These are phyloP conservation scores for Babesia caballi DNA, from an alignment of 169 alveolate genomes.

Conservation along the genomic window DNA sequence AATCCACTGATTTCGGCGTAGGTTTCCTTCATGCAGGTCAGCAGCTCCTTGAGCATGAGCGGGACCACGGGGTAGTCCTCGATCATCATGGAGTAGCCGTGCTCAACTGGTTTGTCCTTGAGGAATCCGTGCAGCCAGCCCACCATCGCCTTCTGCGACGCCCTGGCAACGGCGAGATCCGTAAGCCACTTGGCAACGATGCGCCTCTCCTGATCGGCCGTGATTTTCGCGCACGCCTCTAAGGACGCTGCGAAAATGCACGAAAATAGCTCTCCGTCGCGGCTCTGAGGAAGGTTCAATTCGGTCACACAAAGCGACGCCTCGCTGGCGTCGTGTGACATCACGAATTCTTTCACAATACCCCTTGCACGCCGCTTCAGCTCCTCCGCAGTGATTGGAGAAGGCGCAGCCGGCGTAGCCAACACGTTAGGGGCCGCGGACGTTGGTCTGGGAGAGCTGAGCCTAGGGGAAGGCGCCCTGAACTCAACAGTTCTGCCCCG, in stretches of 20 bases:
- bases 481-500: neutral
- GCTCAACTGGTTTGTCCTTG: constrained; percentile 33
- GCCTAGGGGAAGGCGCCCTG: neutral
- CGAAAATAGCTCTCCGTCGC: constrained; percentile 30
- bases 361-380: constrained; percentile 40
- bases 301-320: constrained; percentile 52
- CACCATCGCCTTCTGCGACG: constrained; percentile 24
- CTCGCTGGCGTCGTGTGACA: constrained; percentile 56
- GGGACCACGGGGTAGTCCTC: constrained; percentile 67
- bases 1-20: constrained; percentile 14
- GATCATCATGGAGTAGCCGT: constrained; percentile 43
- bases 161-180: constrained; percentile 24
- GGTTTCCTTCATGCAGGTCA: constrained; percentile 37
- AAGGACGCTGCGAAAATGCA: constrained; percentile 12
- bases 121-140: constrained; percentile 42
- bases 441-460: neutral
- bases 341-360: constrained; percentile 42
- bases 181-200: constrained; percentile 48
- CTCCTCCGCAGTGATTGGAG: constrained; percentile 14
- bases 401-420: constrained; percentile 2
- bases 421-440: constrained; percentile 20
- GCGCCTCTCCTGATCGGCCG: constrained; percentile 41
- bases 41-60: constrained; percentile 28
- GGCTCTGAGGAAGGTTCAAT: constrained; percentile 23
- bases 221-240: constrained; percentile 62